Percentiles rank a stretch among this genome's conserved stretches.
Conservation (phyloP, 805 yeast genomes). For the Candida berthetii region DNA sequence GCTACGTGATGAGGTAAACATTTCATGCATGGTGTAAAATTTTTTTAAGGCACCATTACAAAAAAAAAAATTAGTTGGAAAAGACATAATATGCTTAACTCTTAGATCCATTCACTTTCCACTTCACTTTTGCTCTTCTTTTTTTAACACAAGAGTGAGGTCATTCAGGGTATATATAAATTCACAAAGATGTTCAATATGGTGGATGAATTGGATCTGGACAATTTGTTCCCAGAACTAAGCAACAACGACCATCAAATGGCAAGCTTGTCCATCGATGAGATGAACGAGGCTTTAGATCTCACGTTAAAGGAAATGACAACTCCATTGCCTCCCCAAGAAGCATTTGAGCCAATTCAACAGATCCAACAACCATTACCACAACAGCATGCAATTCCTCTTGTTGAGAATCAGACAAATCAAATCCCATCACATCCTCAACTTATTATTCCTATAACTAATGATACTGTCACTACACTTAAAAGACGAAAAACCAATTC, state of each 20-base stretch:
- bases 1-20: neutral
- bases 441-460: neutral
- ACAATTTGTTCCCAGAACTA: conserved; percentile 4
- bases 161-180: neutral
- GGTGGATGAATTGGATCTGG: conserved; percentile 8
- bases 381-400: neutral
- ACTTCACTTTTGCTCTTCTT: no score
- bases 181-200: neutral
- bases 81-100: no score
- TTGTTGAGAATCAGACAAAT: neutral
- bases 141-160: no score
- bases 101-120: no score
- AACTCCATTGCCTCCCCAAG: neutral
- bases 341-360: neutral
- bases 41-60: neutral
- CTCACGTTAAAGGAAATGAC: conserved; percentile 10
- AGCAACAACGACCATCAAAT: conserved; percentile 1
- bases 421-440: neutral
- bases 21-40: neutral
- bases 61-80: neutral
- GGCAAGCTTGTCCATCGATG: conserved; percentile 24
- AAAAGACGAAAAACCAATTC: neutral
- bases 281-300: conserved; percentile 18
- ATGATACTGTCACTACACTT: neutral
- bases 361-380: neutral